phyloP scores from a whole-genome alignment of 192 early-diverging fungal species.

The Phlyctochytrium bullatum region DNA sequence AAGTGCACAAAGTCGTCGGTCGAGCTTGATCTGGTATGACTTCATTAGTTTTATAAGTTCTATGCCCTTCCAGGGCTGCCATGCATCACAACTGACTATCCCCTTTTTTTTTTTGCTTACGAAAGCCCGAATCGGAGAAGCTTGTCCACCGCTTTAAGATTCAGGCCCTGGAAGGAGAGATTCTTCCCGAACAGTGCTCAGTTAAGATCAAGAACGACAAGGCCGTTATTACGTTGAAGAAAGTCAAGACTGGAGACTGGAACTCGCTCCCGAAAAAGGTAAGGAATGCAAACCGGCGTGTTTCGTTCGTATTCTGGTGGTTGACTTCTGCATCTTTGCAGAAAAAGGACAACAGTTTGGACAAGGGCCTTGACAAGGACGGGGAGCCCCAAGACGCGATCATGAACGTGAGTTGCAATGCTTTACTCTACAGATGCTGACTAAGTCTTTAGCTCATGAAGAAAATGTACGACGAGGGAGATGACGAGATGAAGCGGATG shows the following conservation, averaged over 20 bases:
- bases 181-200: background rate
- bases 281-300: background rate
- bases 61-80: no score
- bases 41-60: no score
- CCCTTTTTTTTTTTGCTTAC: background rate
- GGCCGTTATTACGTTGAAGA: background rate
- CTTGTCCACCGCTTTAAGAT: background rate
- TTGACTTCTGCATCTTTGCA: background rate
- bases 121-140: background rate
- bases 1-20: background rate
- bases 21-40: conserved; percentile 2
- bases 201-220: background rate
- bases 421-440: no score
- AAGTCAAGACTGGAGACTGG: background rate
- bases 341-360: background rate
- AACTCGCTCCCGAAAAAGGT: conserved; percentile 1
- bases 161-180: background rate
- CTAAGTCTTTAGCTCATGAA: no score
- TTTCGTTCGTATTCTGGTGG: background rate
- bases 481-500: conserved; percentile 7
- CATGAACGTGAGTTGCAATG: no score
- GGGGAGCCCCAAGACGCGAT: background rate
- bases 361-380: background rate
- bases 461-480: background rate
- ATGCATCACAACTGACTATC: no score